Evolutionary conservation across 148 eudicot species (phyloP).

Genomic region (Talinum fruticosum): DNA sequence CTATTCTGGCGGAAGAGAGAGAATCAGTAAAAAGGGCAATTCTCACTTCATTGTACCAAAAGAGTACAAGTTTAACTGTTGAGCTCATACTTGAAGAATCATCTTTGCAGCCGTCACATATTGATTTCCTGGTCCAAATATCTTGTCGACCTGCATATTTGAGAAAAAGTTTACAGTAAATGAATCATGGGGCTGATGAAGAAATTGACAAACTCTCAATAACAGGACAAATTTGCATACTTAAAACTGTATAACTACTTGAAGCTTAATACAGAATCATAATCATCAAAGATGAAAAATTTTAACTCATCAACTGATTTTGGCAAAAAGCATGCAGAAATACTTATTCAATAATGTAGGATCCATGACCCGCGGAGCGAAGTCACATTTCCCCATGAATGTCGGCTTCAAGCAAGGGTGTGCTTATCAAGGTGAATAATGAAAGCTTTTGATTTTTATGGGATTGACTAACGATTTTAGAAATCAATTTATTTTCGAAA

Average conservation of each 20-base stretch:
- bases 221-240: background rate
- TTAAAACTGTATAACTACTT: background rate
- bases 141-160: constrained; percentile 80
- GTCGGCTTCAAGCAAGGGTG: too few relatives aligned
- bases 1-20: constrained; percentile 61
- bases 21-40: background rate
- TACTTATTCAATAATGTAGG: background rate
- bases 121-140: constrained; percentile 99
- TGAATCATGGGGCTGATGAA: background rate
- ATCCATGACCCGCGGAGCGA: too few relatives aligned
- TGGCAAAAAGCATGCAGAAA: background rate
- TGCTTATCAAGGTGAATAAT: too few relatives aligned
- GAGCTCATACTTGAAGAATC: constrained; percentile 75
- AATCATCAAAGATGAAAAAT: background rate
- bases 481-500: too few relatives aligned
- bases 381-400: too few relatives aligned
- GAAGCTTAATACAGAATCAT: background rate
- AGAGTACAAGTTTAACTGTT: background rate
- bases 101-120: constrained; percentile 99
- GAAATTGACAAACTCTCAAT: background rate
- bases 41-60: background rate
- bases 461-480: too few relatives aligned
- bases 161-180: constrained; percentile 1
- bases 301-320: background rate
- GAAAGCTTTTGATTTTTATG: too few relatives aligned